Conservation (phyloP, 225 moss, liverwort and hornwort genomes). For the Pleurozium schreberi region DNA sequence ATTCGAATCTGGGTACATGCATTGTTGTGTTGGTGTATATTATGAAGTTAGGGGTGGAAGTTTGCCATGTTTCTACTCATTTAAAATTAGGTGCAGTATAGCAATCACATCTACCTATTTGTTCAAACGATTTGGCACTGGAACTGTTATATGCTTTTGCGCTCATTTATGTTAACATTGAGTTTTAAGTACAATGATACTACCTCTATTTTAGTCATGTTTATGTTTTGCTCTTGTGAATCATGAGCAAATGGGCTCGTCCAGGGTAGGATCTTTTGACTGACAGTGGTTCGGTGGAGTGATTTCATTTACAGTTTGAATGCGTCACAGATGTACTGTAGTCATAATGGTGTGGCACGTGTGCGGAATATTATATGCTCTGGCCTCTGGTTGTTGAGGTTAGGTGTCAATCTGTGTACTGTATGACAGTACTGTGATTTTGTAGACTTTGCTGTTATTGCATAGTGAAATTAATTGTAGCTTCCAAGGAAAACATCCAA, state of each 20-base stretch:
- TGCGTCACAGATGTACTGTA: background rate
- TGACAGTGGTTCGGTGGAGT: background rate
- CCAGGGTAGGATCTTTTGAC: background rate
- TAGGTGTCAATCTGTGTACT: background rate
- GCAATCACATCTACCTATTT: background rate
- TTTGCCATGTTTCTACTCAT: constrained; percentile 1
- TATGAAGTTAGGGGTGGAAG: constrained; percentile 16
- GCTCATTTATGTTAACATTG: background rate
- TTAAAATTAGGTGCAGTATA: constrained; percentile 3
- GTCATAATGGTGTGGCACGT: background rate
- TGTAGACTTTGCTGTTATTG: background rate
- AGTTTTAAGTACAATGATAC: background rate
- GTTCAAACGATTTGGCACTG: background rate
- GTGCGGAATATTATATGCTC: background rate
- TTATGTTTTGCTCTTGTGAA: background rate
- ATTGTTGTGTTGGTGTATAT: constrained; percentile 20
- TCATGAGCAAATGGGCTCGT: background rate
- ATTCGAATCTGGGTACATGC: background rate
- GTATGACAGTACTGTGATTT: background rate
- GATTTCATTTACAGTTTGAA: background rate
- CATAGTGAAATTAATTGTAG: background rate
- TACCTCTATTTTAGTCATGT: background rate
- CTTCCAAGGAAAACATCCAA: background rate
- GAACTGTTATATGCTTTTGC: background rate
- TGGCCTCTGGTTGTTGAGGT: background rate